Evolutionary conservation across 345 rosid species (phyloP).

Genomic region (Populus alba): DNA sequence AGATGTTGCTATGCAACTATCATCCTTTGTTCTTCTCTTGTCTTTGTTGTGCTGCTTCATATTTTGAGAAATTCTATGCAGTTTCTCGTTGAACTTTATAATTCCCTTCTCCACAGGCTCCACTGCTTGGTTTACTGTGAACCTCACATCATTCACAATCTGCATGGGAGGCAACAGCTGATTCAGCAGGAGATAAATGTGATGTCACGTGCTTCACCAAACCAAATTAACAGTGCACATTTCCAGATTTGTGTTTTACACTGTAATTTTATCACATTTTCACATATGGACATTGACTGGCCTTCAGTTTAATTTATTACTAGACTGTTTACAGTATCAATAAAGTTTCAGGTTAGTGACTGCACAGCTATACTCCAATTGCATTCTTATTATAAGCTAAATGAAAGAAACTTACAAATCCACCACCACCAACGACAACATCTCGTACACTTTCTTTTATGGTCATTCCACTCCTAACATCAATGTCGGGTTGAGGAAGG

Average conservation of each 20-base stretch:
- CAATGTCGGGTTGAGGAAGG: slow-evolving; percentile 74
- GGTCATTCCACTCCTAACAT: slow-evolving; percentile 80
- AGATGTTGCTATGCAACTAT: slow-evolving; percentile 61
- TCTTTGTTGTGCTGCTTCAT: slow-evolving; percentile 83
- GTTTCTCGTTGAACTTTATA: slow-evolving; percentile 78
- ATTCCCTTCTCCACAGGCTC: slow-evolving; percentile 96
- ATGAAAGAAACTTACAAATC: slow-evolving; percentile 59
- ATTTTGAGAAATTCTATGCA: slow-evolving; percentile 83
- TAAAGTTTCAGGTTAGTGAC: background rate
- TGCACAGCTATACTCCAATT: background rate
- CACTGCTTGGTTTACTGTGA: slow-evolving; percentile 94
- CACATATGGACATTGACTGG: background rate
- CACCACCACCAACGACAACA: slow-evolving; percentile 88
- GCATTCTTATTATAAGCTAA: background rate
- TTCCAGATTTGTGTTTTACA: background rate
- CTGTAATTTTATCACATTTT: background rate
- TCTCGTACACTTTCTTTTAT: slow-evolving; percentile 88
- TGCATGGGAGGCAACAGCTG: slow-evolving; percentile 33
- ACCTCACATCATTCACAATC: slow-evolving; percentile 91
- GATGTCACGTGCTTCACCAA: background rate
- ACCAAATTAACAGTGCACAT: background rate
- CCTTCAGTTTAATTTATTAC: background rate
- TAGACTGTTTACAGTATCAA: background rate
- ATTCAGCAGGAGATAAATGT: slow-evolving; percentile 13
- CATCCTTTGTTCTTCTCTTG: slow-evolving; percentile 75